Evolutionary conservation across 2,329 filamentous ascomycete species (phyloP).

Genomic region (Hirsutella thompsonii): DNA sequence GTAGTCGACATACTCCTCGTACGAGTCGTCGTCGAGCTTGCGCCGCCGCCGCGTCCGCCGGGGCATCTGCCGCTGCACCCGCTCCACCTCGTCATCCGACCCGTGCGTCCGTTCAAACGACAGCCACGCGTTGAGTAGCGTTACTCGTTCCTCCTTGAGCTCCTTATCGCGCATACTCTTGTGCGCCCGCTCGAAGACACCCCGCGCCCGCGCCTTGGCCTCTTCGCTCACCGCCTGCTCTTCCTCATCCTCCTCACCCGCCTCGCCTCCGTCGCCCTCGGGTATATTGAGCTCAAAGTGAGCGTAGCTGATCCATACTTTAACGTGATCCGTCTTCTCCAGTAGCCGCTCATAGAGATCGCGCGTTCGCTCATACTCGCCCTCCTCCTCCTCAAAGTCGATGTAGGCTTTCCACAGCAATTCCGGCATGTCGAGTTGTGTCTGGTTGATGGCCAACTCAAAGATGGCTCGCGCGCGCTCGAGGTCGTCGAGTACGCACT

Average conservation of each 20-base stretch:
- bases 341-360: conserved; percentile 80
- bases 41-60: conserved; percentile 84
- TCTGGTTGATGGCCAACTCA: conserved; percentile 75
- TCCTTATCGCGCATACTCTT: conserved; percentile 79
- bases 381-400: conserved; percentile 94
- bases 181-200: conserved; percentile 75
- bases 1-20: conserved; percentile 92
- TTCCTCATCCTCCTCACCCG: conserved; percentile 46
- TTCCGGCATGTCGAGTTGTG: conserved; percentile 89
- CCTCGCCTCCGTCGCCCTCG: conserved; percentile 44
- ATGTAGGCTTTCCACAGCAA: conserved; percentile 97
- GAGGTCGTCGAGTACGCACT: conserved; percentile 79
- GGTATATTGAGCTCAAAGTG: conserved; percentile 94
- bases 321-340: conserved; percentile 94
- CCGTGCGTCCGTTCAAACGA: conserved; percentile 86
- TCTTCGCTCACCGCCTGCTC: conserved; percentile 65
- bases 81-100: conserved; percentile 57
- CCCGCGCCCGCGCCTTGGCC: conserved; percentile 70
- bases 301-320: conserved; percentile 98
- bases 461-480: conserved; percentile 84
- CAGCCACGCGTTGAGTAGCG: conserved; percentile 83
- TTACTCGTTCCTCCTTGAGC: conserved; percentile 87
- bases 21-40: conserved; percentile 81
- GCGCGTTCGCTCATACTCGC: conserved; percentile 74
- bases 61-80: conserved; percentile 88